Evolutionary conservation across 257 asterid species (phyloP).

Genomic region (Paulownia fortunei): DNA sequence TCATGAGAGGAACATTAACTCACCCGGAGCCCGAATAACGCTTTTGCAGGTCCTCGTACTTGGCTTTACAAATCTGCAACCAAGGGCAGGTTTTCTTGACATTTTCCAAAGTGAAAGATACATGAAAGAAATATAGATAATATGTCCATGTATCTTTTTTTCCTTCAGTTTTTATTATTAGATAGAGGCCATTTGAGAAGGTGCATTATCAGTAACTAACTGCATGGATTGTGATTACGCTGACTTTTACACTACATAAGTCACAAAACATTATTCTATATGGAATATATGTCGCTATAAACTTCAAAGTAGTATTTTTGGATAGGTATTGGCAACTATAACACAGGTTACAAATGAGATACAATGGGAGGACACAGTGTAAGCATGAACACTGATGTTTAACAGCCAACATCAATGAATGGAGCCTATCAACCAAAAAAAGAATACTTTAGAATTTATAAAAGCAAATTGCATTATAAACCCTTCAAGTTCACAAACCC

Average conservation of each 20-base stretch:
- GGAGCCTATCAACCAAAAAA: background rate
- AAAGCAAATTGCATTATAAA: background rate
- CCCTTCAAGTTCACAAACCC: background rate
- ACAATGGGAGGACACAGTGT: background rate
- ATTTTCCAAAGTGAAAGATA: slow-evolving; percentile 17
- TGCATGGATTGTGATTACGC: background rate
- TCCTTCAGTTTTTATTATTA: background rate
- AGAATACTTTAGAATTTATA: background rate
- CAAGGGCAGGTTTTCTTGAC: slow-evolving; percentile 2
- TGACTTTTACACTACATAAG: too few relatives aligned
- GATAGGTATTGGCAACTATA: background rate
- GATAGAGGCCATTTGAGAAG: background rate
- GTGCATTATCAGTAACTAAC: background rate
- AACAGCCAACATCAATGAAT: too few relatives aligned
- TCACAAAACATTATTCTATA: too few relatives aligned
- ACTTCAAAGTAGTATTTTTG: too few relatives aligned
- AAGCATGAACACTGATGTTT: too few relatives aligned
- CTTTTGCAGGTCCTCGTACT: slow-evolving; percentile 62
- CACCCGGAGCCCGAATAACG: slow-evolving; percentile 66
- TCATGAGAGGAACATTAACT: slow-evolving; percentile 25
- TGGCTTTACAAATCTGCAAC: slow-evolving; percentile 71
- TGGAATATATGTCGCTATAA: too few relatives aligned
- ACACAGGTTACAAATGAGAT: background rate
- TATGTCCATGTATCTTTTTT: background rate
- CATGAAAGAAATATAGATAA: slow-evolving; percentile 5